Evolutionary conservation across 495 filamentous ascomycete species (phyloP).

Genomic region (Extremus antarcticus): DNA sequence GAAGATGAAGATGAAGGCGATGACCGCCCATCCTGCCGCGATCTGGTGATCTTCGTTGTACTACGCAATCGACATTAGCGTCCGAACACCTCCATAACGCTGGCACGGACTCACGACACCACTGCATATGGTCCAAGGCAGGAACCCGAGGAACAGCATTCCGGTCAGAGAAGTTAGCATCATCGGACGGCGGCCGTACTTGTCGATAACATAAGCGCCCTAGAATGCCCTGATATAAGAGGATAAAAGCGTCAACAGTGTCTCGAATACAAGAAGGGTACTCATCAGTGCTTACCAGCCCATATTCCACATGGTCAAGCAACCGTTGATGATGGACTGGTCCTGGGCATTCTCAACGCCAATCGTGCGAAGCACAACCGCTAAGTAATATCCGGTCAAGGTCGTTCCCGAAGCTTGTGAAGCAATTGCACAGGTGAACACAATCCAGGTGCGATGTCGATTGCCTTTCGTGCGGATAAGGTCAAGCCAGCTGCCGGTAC

Average conservation of each 20-base stretch:
- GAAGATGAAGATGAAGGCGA: constrained; percentile 10
- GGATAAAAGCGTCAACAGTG: neutral
- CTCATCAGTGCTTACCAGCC: neutral
- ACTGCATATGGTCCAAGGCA: constrained; percentile 7
- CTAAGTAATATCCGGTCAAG: constrained; percentile 41
- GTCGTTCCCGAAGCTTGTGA: constrained; percentile 41
- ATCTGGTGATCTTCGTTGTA: neutral
- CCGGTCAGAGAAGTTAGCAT: constrained; percentile 20
- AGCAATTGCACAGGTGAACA: constrained; percentile 19
- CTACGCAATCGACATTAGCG: neutral
- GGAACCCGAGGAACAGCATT: constrained; percentile 33
- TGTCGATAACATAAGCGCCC: constrained; percentile 9
- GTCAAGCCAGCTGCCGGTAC: constrained; percentile 11
- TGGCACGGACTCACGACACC: neutral
- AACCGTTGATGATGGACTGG: constrained; percentile 36
- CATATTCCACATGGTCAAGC: constrained; percentile 13
- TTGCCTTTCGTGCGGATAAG: constrained; percentile 3
- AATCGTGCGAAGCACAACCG: constrained; percentile 34
- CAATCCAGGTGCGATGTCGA: constrained; percentile 4
- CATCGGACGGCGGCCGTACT: constrained; percentile 6
- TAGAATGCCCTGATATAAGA: neutral
- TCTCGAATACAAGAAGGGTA: neutral
- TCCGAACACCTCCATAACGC: neutral
- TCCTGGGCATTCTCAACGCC: constrained; percentile 33
- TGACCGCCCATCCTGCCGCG: neutral